These are phyloP conservation scores for Schizochytrium sp. DNA, from an alignment of 108 stramenopile genomes.

Conservation along the genomic window DNA sequence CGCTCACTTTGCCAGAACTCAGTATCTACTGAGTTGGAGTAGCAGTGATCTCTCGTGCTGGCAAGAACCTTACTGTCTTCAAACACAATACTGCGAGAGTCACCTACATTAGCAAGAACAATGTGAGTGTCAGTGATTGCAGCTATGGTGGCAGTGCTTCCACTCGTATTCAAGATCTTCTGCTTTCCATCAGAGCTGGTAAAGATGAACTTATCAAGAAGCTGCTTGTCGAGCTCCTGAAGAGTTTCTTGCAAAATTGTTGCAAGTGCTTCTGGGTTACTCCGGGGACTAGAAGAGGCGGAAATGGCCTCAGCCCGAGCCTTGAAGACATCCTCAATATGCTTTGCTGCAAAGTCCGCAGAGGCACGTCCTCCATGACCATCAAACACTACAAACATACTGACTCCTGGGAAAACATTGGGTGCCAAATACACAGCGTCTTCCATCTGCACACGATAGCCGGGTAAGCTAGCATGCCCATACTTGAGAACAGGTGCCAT, in stretches of 20 bases:
- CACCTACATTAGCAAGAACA: slow-evolving; percentile 14
- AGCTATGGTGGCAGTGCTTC: slow-evolving; percentile 6
- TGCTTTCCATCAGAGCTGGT: not conserved
- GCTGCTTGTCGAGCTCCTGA: not conserved
- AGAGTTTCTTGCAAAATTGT: not conserved
- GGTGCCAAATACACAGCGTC: slow-evolving; percentile 79
- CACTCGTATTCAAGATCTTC: not conserved
- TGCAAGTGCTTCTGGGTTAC: not conserved
- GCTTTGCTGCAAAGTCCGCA: not conserved
- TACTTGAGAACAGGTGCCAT: not conserved
- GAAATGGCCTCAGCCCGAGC: not conserved
- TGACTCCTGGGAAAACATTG: slow-evolving; percentile 58
- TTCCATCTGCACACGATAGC: slow-evolving; percentile 86
- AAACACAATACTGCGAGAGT: slow-evolving; percentile 32
- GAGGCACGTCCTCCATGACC: slow-evolving; percentile 83
- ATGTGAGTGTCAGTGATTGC: not conserved
- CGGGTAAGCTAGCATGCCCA: slow-evolving; percentile 85
- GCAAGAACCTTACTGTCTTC: not conserved
- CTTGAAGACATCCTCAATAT: not conserved
- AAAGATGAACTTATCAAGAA: not conserved
- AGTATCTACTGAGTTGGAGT: not conserved
- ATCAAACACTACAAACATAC: slow-evolving; percentile 89
- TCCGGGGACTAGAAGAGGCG: not conserved
- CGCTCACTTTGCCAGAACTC: not conserved
- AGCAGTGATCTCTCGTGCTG: slow-evolving; percentile 15